Base-by-base conservation (phyloP, 352 stramenopile genomes). In the Pythium phragmitis region DNA sequence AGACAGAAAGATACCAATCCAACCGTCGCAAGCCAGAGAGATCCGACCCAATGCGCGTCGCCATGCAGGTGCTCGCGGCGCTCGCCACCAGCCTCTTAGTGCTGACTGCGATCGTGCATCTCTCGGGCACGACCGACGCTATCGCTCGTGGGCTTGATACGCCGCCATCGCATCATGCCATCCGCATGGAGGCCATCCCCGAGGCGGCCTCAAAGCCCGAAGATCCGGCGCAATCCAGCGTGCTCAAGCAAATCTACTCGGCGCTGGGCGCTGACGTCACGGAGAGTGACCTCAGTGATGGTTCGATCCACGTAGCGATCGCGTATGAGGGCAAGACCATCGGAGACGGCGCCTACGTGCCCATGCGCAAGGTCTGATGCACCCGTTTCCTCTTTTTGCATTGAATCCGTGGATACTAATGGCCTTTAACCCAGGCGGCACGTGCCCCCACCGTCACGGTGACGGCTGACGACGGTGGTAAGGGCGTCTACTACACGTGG, bases 401-500 rank as follows among this genome's bases (percentile, higher is more conserved):
- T 39, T 0, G 34, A 39, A 39, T 39, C 11, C 7, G 11, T 12
- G 34, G 34, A 39, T 37, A n/a, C 47, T 37, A 30, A 26, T 37
- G 7, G 8, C 13, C 46, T 48, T 11, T 39, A 3, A 39, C 34
- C 3, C 43, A 82, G 74, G 73, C 74, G 2, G 23, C 73, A 37
- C 56, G 37, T 6, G 66, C 80, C 17, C 77, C 81, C 5, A 62
- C 43, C 9, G 57, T 87, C 50, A 51, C 63, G 0, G 53, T 86
- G 26, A 49, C 42, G 30, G 26, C 49, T 16, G 49, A 52, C 39
- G 59, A 57, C 2, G 17, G 21, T 19, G n/a, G 45, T 12, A 47
- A 71, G 42, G 36, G 39, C 0, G 49, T 54, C 36, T 74, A 48
- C 62, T 91, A 85, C 75, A 90, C 79, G 41, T 87, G 70, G 59